Evolutionary conservation across 768 basidiomycete species (phyloP).

Genomic region (Tremella fuciformis): DNA sequence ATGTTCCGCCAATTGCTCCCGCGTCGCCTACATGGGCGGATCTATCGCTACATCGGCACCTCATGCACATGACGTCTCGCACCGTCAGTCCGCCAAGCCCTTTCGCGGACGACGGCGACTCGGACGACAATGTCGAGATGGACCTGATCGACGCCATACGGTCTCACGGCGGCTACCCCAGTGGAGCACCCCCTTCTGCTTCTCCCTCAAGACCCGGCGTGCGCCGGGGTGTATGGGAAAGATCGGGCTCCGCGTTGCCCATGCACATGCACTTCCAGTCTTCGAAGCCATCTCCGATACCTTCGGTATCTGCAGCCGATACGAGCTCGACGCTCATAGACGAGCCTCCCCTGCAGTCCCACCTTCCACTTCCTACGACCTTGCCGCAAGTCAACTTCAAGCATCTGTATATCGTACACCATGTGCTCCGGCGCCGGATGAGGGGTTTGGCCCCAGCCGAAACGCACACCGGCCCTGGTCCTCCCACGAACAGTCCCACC

Average conservation of each 20-base stretch:
- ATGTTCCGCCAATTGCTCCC: conserved; percentile 27
- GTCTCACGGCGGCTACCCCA: conserved; percentile 25
- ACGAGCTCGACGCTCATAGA: background rate
- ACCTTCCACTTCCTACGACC: conserved; percentile 31
- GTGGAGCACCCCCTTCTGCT: conserved; percentile 15
- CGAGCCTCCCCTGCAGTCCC: conserved; percentile 29
- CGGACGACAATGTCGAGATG: conserved; percentile 20
- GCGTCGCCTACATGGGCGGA: conserved; percentile 36
- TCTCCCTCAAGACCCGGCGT: conserved; percentile 15
- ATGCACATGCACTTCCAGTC: conserved; percentile 1
- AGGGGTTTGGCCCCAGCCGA: conserved; percentile 6
- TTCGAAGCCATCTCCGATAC: background rate
- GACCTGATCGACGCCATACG: conserved; percentile 16
- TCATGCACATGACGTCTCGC: conserved; percentile 11
- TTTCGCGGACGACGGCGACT: conserved; percentile 17
- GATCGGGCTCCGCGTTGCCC: conserved; percentile 3
- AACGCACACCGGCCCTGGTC: background rate
- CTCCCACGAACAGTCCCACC: background rate
- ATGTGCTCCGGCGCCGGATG: conserved; percentile 30
- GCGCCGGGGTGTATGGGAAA: conserved; percentile 36
- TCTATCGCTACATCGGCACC: conserved; percentile 22
- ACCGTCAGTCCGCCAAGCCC: conserved; percentile 1
- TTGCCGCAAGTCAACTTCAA: conserved; percentile 44
- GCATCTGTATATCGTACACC: conserved; percentile 41
- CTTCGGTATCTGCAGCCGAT: background rate